phyloP scores from a whole-genome alignment of 2,329 filamentous ascomycete species.

The Diaporthe helianthi region DNA sequence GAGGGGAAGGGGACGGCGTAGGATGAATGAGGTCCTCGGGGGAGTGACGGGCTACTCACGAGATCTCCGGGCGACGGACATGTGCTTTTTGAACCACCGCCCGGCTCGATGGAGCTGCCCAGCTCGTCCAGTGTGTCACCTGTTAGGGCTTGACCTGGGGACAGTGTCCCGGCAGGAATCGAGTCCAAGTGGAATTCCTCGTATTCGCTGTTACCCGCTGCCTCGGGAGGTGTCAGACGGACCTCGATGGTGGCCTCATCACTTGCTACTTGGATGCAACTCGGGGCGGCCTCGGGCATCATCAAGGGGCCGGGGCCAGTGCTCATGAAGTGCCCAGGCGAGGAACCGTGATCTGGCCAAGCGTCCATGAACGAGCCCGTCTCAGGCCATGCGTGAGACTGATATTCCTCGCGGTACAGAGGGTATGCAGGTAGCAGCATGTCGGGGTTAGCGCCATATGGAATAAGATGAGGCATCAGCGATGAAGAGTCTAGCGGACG shows the following conservation, averaged over 20 bases:
- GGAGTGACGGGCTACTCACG: neutral
- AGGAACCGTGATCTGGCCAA: neutral
- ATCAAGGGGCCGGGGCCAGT: neutral
- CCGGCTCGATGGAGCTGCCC: neutral
- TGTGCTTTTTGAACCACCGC: neutral
- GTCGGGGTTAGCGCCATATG: neutral
- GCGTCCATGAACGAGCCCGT: neutral
- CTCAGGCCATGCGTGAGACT: neutral
- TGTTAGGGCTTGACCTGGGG: neutral
- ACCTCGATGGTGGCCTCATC: neutral
- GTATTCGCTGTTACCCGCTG: neutral
- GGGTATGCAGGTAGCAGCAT: neutral
- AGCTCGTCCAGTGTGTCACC: neutral
- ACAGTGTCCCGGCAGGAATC: neutral
- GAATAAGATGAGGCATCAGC: neutral
- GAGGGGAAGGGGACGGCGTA: no score
- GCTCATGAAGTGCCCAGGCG: neutral
- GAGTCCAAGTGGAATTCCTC: neutral
- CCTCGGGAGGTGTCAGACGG: neutral
- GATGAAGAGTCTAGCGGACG: neutral
- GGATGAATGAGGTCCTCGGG: no score
- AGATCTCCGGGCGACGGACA: neutral
- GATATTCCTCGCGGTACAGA: neutral
- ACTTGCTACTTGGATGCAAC: neutral
- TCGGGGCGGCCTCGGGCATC: neutral